Evolutionary conservation across 164 flowering plant species (phyloP).

Genomic region (Cinnamomum chago): DNA sequence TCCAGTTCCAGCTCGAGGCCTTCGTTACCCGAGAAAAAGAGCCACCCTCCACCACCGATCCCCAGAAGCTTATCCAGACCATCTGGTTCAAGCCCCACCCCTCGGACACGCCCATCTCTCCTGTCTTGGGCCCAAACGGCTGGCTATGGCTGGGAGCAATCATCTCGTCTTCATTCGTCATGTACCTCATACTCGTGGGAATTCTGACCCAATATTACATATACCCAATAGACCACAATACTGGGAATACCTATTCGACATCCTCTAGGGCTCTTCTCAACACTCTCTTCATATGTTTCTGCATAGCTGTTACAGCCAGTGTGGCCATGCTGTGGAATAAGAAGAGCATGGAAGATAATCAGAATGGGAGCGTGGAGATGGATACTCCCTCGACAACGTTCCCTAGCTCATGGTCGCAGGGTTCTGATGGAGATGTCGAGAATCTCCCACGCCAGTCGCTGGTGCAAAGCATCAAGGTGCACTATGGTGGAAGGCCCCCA

Average conservation of each 20-base stretch:
- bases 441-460: slow-evolving; percentile 54
- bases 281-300: slow-evolving; percentile 35
- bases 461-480: slow-evolving; percentile 44
- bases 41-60: neutral
- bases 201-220: slow-evolving; percentile 47
- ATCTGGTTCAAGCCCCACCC: slow-evolving; percentile 61
- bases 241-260: slow-evolving; percentile 23
- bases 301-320: slow-evolving; percentile 41
- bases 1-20: slow-evolving; percentile 61
- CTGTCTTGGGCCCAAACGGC: slow-evolving; percentile 59
- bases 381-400: slow-evolving; percentile 1
- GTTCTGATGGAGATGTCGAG: slow-evolving; percentile 52
- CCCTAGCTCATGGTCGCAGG: slow-evolving; percentile 2
- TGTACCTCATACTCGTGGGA: slow-evolving; percentile 50
- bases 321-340: slow-evolving; percentile 54
- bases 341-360: slow-evolving; percentile 38
- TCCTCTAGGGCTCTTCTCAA: slow-evolving; percentile 26
- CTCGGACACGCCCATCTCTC: slow-evolving; percentile 44
- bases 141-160: slow-evolving; percentile 74
- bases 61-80: slow-evolving; percentile 12
- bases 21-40: slow-evolving; percentile 57
- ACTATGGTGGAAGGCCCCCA: slow-evolving; percentile 61
- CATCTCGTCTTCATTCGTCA: slow-evolving; percentile 62
- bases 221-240: slow-evolving; percentile 61
- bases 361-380: slow-evolving; percentile 32